Evolutionary conservation across 2,329 filamentous ascomycete genomes (phyloP).

Genomic region (Diaporthe citri): DNA sequence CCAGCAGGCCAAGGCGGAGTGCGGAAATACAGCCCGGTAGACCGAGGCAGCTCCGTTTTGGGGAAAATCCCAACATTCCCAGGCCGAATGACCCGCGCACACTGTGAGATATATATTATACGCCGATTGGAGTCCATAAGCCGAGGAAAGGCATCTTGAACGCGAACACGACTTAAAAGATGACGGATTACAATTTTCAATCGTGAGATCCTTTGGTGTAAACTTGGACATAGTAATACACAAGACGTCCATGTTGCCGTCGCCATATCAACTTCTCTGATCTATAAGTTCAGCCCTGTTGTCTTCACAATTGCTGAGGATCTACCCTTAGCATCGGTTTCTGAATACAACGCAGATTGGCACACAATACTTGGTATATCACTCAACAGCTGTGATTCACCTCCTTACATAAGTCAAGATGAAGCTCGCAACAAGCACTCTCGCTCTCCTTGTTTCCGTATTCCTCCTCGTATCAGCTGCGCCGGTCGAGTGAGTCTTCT

Average conservation of each 20-base stretch:
- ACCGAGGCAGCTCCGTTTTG: background rate
- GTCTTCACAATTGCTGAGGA: background rate
- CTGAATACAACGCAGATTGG: background rate
- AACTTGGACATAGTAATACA: background rate
- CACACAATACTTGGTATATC: background rate
- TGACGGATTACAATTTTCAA: background rate
- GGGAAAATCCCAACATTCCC: conserved; percentile 2
- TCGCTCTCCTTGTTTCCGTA: background rate
- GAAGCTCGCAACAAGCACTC: background rate
- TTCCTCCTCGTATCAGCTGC: background rate
- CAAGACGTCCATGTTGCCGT: background rate
- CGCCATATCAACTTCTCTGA: background rate
- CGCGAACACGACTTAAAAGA: background rate
- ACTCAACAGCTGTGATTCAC: background rate
- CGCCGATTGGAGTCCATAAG: background rate
- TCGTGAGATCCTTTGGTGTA: background rate
- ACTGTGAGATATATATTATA: conserved; percentile 2
- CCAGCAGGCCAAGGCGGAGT: background rate
- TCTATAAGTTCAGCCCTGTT: background rate
- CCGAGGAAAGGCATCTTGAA: background rate
- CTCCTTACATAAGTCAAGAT: background rate
- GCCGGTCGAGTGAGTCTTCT: background rate
- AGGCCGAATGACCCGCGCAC: conserved; percentile 4
- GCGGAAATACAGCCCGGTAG: background rate
- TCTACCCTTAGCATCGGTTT: background rate